These are phyloP conservation scores for Cladosporium velox DNA, from an alignment of 2,329 filamentous ascomycete species.

Conservation along the genomic window DNA sequence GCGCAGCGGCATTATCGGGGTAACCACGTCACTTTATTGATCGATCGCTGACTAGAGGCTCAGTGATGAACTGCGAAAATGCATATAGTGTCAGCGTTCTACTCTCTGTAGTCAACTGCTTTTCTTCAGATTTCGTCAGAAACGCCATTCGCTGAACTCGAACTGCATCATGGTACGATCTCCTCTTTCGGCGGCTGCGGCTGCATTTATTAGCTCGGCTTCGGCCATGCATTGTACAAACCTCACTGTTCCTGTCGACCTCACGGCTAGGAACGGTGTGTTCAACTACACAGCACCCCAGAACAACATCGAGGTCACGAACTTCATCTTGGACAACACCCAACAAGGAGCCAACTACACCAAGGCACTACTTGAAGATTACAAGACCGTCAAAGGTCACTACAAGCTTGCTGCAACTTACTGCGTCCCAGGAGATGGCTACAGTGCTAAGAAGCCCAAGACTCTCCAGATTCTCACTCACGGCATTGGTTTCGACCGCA, in stretches of 20 bases:
- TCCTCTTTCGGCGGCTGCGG: constrained; percentile 27
- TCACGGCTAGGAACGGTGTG: constrained; percentile 56
- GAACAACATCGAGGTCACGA: constrained; percentile 59
- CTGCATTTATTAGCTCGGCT: constrained; percentile 28
- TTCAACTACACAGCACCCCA: constrained; percentile 52
- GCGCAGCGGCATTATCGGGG: not conserved
- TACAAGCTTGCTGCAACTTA: constrained; percentile 64
- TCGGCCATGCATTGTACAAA: constrained; percentile 47
- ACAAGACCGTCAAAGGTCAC: constrained; percentile 52
- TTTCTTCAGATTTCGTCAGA: not conserved
- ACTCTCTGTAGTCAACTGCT: not conserved
- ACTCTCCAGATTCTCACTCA: constrained; percentile 55
- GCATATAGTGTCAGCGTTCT: not conserved
- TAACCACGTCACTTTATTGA: constrained; percentile 3
- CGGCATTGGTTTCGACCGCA: constrained; percentile 58
- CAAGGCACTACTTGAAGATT: constrained; percentile 50
- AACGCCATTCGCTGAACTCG: not conserved
- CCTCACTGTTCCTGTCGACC: constrained; percentile 57
- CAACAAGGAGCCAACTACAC: constrained; percentile 56
- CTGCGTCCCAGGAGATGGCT: constrained; percentile 52
- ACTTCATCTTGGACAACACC: constrained; percentile 56
- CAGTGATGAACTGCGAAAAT: not conserved
- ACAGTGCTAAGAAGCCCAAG: constrained; percentile 32
- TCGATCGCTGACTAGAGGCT: not conserved
- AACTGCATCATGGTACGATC: constrained; percentile 30